These are phyloP conservation scores for Paecilomyces formosus DNA, from an alignment of 2,329 filamentous ascomycete species.

Conservation along the genomic window DNA sequence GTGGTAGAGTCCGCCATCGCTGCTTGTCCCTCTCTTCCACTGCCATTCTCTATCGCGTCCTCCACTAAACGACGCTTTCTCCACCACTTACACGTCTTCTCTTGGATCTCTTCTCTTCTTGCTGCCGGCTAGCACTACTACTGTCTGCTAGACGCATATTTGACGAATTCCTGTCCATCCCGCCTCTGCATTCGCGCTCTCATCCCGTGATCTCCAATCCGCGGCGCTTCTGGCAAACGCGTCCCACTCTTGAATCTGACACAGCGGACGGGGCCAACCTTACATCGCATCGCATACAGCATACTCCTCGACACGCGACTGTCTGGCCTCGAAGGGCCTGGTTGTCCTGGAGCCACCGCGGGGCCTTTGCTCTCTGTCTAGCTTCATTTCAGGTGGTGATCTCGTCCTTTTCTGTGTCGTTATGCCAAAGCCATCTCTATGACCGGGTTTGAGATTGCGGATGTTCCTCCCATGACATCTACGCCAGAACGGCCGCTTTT, in stretches of 20 bases:
- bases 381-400: not conserved
- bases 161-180: not conserved
- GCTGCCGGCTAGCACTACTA: not conserved
- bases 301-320: not conserved
- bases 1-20: not conserved
- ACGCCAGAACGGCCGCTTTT: conserved; percentile 22
- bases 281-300: not conserved
- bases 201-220: not conserved
- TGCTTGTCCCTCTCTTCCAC: not conserved
- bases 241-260: not conserved
- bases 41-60: not conserved
- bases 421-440: not conserved
- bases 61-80: not conserved
- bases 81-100: not conserved
- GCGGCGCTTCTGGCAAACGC: not conserved
- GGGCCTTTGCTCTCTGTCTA: not conserved
- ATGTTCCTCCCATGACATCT: conserved; percentile 18
- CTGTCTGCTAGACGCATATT: not conserved
- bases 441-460: conserved; percentile 17
- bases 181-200: not conserved
- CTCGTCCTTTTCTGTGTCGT: not conserved
- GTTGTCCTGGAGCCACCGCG: not conserved
- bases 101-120: not conserved
- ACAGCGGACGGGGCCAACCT: not conserved
- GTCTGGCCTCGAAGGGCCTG: not conserved